Conservation (phyloP, 768 basidiomycete genomes). For the Psilocybe azurescens region DNA sequence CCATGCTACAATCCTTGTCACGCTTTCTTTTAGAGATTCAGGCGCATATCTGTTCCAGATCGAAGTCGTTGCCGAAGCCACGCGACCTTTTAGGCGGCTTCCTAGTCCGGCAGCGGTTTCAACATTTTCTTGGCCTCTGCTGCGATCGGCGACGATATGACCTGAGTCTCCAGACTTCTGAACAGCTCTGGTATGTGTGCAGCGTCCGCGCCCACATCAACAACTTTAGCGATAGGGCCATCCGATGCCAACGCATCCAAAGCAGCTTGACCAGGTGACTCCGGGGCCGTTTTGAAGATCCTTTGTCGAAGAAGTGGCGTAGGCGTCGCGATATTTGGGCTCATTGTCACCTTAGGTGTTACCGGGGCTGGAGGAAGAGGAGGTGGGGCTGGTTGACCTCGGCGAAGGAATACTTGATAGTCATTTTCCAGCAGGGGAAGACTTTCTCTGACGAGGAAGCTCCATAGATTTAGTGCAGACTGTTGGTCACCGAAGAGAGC, state of each 20-base stretch:
- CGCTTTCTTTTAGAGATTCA: slow-evolving; percentile 27
- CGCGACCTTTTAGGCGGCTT: slow-evolving; percentile 12
- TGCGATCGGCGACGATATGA: slow-evolving; percentile 24
- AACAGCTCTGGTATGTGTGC: slow-evolving; percentile 44
- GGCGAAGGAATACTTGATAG: slow-evolving; percentile 66
- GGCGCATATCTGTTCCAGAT: slow-evolving; percentile 35
- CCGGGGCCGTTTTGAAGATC: slow-evolving; percentile 47
- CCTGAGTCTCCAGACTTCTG: slow-evolving; percentile 26
- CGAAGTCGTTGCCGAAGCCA: slow-evolving; percentile 1
- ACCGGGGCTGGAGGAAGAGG: slow-evolving; percentile 23
- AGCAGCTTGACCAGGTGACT: slow-evolving; percentile 60
- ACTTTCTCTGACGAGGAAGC: slow-evolving; percentile 57
- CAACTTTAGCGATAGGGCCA: slow-evolving; percentile 55
- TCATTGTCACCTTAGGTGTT: slow-evolving; percentile 11
- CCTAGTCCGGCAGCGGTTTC: slow-evolving; percentile 16
- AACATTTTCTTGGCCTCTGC: slow-evolving; percentile 27
- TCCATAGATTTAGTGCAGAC: slow-evolving; percentile 68
- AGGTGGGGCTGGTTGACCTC: slow-evolving; percentile 50
- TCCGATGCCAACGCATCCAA: slow-evolving; percentile 63
- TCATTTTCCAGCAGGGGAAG: slow-evolving; percentile 69
- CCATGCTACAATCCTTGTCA: slow-evolving; percentile 46
- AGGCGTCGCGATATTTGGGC: slow-evolving; percentile 38
- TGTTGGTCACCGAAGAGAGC: slow-evolving; percentile 75
- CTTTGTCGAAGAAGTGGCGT: slow-evolving; percentile 46
- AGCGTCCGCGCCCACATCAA: slow-evolving; percentile 50